Evolutionary conservation across 2,329 filamentous ascomycete genomes (phyloP).

Genomic region (Elsinoe australis): DNA sequence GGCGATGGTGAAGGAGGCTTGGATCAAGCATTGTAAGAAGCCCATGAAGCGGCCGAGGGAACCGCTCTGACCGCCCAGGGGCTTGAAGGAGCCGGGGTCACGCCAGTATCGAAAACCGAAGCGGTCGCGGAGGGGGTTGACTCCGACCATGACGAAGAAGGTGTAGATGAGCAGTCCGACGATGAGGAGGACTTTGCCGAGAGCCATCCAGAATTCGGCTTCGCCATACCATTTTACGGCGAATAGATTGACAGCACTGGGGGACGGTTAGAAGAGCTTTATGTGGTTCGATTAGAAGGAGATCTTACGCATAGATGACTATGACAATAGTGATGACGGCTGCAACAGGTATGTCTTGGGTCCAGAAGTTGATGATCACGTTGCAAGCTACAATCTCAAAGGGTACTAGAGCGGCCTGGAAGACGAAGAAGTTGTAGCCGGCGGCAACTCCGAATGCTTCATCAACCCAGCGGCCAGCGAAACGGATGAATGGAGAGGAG

Average conservation of each 20-base stretch:
- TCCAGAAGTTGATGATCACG: slow-evolving; percentile 56
- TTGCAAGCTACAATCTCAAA: slow-evolving; percentile 46
- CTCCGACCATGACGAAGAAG: slow-evolving; percentile 71
- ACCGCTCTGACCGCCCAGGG: slow-evolving; percentile 55
- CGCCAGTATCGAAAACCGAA: slow-evolving; percentile 60
- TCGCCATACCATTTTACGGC: slow-evolving; percentile 70
- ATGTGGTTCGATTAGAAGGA: not conserved
- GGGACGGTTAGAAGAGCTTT: not conserved
- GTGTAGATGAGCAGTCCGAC: slow-evolving; percentile 63
- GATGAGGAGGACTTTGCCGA: slow-evolving; percentile 65
- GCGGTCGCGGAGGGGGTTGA: slow-evolving; percentile 62
- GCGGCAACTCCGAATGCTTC: slow-evolving; percentile 57
- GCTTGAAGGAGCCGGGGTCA: slow-evolving; percentile 48
- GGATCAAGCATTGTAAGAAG: slow-evolving; percentile 67
- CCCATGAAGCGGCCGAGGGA: slow-evolving; percentile 65
- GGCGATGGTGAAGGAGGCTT: slow-evolving; percentile 60
- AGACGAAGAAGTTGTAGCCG: slow-evolving; percentile 29
- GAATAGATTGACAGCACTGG: slow-evolving; percentile 57
- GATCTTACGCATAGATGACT: slow-evolving; percentile 50
- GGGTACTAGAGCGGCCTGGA: slow-evolving; percentile 25
- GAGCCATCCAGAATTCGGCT: slow-evolving; percentile 63
- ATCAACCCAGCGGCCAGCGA: slow-evolving; percentile 67
- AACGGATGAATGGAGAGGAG: slow-evolving; percentile 69
- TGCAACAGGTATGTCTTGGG: slow-evolving; percentile 40
- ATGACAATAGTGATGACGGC: slow-evolving; percentile 56